Conservation (phyloP, 2,329 filamentous ascomycete genomes). For the Elsinoe australis region DNA sequence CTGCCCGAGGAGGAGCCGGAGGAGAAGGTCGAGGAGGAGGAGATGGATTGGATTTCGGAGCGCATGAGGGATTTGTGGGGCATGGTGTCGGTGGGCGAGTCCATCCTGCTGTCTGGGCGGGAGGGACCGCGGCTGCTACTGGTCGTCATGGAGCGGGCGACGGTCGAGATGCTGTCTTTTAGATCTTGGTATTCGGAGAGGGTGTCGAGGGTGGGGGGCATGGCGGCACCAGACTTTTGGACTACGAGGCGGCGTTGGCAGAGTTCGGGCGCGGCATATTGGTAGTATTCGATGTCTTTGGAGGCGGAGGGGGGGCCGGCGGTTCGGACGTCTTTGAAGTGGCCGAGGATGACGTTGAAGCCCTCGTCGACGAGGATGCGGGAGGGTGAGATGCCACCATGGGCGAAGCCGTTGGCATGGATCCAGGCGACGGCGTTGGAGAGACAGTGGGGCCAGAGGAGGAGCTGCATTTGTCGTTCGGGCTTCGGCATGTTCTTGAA, state of each 20-base stretch:
- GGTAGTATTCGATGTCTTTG: conserved; percentile 57
- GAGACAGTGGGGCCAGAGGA: conserved; percentile 70
- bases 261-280: conserved; percentile 65
- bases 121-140: background rate
- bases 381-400: conserved; percentile 63
- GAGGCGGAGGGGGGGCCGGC: conserved; percentile 25
- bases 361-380: conserved; percentile 59
- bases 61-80: background rate
- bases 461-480: conserved; percentile 52
- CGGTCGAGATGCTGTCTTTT: background rate
- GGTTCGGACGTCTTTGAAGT: conserved; percentile 33
- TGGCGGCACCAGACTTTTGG: background rate
- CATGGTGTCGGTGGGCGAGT: conserved; percentile 5
- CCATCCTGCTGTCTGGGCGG: background rate
- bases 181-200: conserved; percentile 7
- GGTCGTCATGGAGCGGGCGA: conserved; percentile 6
- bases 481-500: conserved; percentile 57
- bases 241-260: conserved; percentile 29
- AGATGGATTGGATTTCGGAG: conserved; percentile 1
- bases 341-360: conserved; percentile 57
- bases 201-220: background rate
- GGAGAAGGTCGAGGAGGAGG: background rate
- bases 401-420: conserved; percentile 56
- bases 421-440: conserved; percentile 60
- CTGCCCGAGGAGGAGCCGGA: background rate